These are phyloP conservation scores for Tulasnella sp. DNA, from an alignment of 768 basidiomycete species.

Conservation along the genomic window DNA sequence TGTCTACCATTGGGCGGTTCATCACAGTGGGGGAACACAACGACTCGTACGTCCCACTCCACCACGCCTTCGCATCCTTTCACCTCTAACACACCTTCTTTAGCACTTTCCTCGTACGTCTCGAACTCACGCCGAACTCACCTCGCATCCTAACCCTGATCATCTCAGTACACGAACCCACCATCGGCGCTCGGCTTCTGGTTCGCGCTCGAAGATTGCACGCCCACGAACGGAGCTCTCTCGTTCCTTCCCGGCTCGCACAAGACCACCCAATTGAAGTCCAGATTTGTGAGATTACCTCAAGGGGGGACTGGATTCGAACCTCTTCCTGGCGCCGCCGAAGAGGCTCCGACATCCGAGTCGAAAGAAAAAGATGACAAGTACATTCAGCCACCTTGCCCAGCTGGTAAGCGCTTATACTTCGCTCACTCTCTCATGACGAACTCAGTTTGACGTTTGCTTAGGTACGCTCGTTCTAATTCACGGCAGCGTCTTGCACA, in stretches of 20 bases:
- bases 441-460: neutral
- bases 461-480: slow-evolving; percentile 88
- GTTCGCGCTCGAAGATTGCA: slow-evolving; percentile 92
- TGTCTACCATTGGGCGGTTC: neutral
- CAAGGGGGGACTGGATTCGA: slow-evolving; percentile 84
- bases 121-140: neutral
- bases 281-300: slow-evolving; percentile 79
- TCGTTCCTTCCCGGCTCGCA: slow-evolving; percentile 92
- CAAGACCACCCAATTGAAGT: slow-evolving; percentile 62
- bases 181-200: slow-evolving; percentile 92
- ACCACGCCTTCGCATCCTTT: no score
- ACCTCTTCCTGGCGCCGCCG: slow-evolving; percentile 30
- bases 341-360: slow-evolving; percentile 24
- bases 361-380: slow-evolving; percentile 16
- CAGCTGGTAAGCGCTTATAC: slow-evolving; percentile 54
- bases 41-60: slow-evolving; percentile 66
- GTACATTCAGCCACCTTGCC: slow-evolving; percentile 67
- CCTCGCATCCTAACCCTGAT: neutral
- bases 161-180: slow-evolving; percentile 78
- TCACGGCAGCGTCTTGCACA: slow-evolving; percentile 89
- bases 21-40: slow-evolving; percentile 79
- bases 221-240: slow-evolving; percentile 73
- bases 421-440: neutral
- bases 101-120: slow-evolving; percentile 70
- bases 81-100: neutral